These are phyloP conservation scores for Ilyonectria sp. DNA, from an alignment of 2,329 filamentous ascomycete genomes.

Conservation along the genomic window DNA sequence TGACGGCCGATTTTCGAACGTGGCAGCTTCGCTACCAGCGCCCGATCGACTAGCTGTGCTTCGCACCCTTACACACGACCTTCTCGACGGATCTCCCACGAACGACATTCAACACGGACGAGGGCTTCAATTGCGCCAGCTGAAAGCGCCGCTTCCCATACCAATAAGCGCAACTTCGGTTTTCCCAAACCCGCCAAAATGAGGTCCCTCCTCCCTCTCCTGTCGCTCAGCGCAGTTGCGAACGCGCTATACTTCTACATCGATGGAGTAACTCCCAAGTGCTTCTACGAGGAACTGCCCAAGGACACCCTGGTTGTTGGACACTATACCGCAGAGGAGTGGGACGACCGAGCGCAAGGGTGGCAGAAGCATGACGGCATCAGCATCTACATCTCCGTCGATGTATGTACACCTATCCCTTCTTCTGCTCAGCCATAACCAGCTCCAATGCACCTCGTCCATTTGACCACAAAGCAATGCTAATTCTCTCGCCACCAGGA, in stretches of 20 bases:
- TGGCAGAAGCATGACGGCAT: constrained; percentile 84
- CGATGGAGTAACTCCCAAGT: constrained; percentile 88
- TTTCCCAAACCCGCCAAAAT: constrained; percentile 56
- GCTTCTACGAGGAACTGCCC: constrained; percentile 98
- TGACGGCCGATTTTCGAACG: constrained; percentile 62
- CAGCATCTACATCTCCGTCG: constrained; percentile 91
- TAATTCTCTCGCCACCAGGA: constrained; percentile 69
- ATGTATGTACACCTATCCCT: constrained; percentile 66
- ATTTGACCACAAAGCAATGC: background rate
- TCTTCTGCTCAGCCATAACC: background rate
- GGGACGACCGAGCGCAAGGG: constrained; percentile 76
- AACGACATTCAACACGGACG: constrained; percentile 24
- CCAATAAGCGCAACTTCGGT: background rate
- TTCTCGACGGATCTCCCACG: background rate
- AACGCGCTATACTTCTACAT: constrained; percentile 97
- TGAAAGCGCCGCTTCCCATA: constrained; percentile 16
- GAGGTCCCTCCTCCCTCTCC: constrained; percentile 74
- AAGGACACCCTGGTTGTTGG: constrained; percentile 98
- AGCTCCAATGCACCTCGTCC: background rate
- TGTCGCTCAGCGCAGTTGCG: constrained; percentile 75
- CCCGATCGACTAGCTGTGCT: constrained; percentile 33
- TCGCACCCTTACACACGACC: constrained; percentile 33
- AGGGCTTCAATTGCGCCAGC: constrained; percentile 37
- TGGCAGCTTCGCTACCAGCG: constrained; percentile 62
- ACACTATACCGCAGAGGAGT: constrained; percentile 90